Evolutionary conservation across 164 flowering plant genomes (phyloP).

Genomic region (Paratinospora sagittata): DNA sequence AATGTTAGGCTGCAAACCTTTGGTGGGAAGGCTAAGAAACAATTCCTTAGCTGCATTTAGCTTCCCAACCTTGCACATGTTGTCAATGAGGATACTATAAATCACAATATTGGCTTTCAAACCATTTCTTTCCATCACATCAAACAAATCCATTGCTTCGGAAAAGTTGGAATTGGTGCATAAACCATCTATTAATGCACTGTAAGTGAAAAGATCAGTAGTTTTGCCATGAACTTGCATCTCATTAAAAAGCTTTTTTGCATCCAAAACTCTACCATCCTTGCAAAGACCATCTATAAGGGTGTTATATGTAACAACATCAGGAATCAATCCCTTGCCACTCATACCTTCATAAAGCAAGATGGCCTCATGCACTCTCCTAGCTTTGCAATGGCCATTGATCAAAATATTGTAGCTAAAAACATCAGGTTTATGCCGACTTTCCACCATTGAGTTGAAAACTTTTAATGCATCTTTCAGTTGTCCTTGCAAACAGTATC

Average conservation of each 20-base stretch:
- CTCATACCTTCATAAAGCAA: neutral
- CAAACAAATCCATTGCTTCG: neutral
- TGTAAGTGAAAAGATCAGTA: conserved; percentile 9
- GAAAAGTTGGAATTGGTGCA: neutral
- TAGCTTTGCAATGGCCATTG: neutral
- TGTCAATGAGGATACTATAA: neutral
- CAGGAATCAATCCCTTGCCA: neutral
- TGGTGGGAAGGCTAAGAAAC: neutral
- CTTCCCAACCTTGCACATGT: neutral
- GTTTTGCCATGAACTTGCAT: conserved; percentile 3
- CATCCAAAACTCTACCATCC: neutral
- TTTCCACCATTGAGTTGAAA: neutral
- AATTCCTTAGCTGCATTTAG: neutral
- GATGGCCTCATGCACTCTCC: neutral
- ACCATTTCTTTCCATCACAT: conserved; percentile 5
- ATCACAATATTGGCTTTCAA: conserved; percentile 1
- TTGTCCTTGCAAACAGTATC: conserved; percentile 2
- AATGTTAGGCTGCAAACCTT: no score
- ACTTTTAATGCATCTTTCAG: neutral
- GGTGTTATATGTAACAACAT: neutral
- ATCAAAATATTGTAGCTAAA: conserved; percentile 2
- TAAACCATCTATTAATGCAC: neutral
- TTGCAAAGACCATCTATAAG: conserved; percentile 4
- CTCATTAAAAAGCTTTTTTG: neutral
- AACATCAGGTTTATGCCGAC: neutral